phyloP scores from a whole-genome alignment of 192 early-diverging fungal genomes.

The Podila verticillata region DNA sequence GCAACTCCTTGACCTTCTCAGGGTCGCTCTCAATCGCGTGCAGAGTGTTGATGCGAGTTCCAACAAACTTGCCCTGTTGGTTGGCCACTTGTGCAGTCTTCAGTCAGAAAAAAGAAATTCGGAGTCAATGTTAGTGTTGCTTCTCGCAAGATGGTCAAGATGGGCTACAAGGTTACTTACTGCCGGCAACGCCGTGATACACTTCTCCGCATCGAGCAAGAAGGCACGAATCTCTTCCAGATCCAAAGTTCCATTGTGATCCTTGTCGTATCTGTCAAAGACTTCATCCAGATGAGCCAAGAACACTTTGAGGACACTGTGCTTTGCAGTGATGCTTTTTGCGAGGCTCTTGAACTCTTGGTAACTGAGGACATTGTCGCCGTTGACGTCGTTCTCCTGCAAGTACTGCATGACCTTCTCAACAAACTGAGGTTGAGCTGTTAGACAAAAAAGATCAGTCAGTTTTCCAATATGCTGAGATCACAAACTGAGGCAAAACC shows the following conservation, averaged over 20 bases:
- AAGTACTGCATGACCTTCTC: constrained; percentile 57
- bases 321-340: constrained; percentile 51
- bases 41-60: constrained; percentile 52
- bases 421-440: constrained; percentile 68
- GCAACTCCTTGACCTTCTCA: constrained; percentile 41
- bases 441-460: background rate
- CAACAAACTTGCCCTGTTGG: constrained; percentile 64
- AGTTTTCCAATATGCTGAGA: background rate
- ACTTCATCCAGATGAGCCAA: constrained; percentile 55
- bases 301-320: constrained; percentile 65
- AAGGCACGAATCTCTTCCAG: constrained; percentile 59
- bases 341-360: constrained; percentile 60
- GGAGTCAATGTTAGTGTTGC: too few relatives aligned
- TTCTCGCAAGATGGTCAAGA: background rate
- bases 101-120: background rate
- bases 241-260: constrained; percentile 61
- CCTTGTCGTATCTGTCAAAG: constrained; percentile 59
- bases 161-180: constrained; percentile 30
- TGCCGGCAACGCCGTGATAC: constrained; percentile 61
- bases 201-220: constrained; percentile 63
- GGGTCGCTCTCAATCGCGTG: constrained; percentile 19
- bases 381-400: constrained; percentile 59
- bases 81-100: constrained; percentile 68
- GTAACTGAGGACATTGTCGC: constrained; percentile 55
- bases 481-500: background rate